These are phyloP conservation scores for Globisporangium mamillatum DNA, from an alignment of 352 stramenopile genomes.

Conservation along the genomic window DNA sequence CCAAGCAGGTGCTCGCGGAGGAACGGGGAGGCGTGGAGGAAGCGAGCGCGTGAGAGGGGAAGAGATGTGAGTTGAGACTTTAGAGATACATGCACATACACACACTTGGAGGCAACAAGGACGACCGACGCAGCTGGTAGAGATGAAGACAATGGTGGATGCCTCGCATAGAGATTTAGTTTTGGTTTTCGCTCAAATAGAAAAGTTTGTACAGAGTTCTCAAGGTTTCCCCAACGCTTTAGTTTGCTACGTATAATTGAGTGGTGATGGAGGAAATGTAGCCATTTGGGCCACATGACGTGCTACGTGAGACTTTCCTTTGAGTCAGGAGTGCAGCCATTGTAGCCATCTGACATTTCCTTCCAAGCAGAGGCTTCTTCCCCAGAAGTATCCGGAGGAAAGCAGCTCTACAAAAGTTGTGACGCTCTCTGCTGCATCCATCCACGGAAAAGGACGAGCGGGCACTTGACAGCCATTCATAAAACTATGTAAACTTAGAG, in stretches of 20 bases:
- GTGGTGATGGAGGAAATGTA: neutral
- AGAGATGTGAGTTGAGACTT: neutral
- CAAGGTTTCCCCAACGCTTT: neutral
- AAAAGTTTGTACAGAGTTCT: neutral
- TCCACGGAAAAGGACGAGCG: too few species aligned
- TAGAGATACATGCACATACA: neutral
- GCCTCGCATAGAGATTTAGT: neutral
- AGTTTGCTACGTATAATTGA: neutral
- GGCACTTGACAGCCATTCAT: too few species aligned
- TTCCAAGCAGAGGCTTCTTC: too few species aligned
- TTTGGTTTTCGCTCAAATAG: neutral
- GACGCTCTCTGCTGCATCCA: too few species aligned
- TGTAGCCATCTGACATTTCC: too few species aligned
- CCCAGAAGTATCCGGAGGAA: too few species aligned
- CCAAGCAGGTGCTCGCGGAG: conserved; percentile 59
- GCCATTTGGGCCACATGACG: too few species aligned
- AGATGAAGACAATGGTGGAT: neutral
- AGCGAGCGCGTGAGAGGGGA: neutral
- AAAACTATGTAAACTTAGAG: too few species aligned
- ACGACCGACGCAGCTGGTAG: neutral
- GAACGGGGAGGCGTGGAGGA: conserved; percentile 15
- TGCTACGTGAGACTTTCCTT: too few species aligned
- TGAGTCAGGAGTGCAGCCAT: too few species aligned
- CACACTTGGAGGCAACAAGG: neutral
- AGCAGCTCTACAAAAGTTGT: too few species aligned